phyloP scores from a whole-genome alignment of 345 rosid species.

The Passiflora organensis region DNA sequence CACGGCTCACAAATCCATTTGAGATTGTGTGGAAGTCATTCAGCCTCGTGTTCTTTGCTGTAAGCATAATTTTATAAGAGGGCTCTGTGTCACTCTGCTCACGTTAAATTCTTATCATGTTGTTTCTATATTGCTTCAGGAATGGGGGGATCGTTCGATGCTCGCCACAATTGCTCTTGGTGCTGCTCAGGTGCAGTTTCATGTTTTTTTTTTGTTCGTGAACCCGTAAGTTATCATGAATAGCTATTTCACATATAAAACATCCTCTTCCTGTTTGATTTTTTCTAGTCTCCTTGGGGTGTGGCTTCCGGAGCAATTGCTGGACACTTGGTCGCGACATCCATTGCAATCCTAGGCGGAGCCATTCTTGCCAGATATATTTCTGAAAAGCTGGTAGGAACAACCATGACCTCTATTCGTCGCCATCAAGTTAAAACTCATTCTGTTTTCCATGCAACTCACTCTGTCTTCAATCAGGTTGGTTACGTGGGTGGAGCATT shows the following conservation, averaged over 20 bases:
- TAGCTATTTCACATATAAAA: not conserved
- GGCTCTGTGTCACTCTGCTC: no score
- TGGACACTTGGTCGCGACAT: conserved; percentile 85
- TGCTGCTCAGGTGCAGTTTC: conserved; percentile 71
- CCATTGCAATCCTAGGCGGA: conserved; percentile 80
- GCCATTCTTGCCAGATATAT: conserved; percentile 90
- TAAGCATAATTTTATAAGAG: conserved; percentile 37
- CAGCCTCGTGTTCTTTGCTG: conserved; percentile 95
- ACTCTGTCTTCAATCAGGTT: conserved; percentile 54
- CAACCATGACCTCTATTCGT: not conserved
- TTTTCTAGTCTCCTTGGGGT: conserved; percentile 82
- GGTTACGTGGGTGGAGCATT: conserved; percentile 83
- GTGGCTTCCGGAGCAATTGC: conserved; percentile 95
- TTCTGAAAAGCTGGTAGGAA: conserved; percentile 82
- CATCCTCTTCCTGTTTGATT: not conserved
- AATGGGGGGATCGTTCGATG: conserved; percentile 99
- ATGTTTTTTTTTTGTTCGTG: not conserved
- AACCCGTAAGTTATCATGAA: not conserved
- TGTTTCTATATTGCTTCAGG: conserved; percentile 43
- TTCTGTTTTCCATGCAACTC: conserved; percentile 8
- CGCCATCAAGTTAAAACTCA: not conserved
- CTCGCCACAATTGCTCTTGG: conserved; percentile 97
- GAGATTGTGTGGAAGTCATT: conserved; percentile 90
- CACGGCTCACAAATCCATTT: conserved; percentile 74
- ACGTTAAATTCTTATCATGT: not conserved